Base-by-base conservation (phyloP, 441 rosid genomes). In the Sinapis alba region DNA sequence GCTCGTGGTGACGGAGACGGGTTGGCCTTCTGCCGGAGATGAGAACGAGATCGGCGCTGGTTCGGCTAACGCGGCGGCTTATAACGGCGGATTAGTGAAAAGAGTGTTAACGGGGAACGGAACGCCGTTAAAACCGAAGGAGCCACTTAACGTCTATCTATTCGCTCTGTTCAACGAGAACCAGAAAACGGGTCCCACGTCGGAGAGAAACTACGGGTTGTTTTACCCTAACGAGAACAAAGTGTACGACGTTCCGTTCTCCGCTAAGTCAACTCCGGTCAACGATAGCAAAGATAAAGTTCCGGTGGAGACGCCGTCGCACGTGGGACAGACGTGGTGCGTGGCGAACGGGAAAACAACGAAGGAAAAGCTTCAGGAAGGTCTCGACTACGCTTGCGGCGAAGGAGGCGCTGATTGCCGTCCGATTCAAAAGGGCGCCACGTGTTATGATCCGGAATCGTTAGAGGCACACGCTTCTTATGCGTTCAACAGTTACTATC, bases 1-100 rank as follows among this genome's bases (percentile, higher is more conserved):
- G 78, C 26, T 87, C 10, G 85, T 77, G 26, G 89, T 89, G 56
- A 77, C 86, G 28, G 94, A 89, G 78, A 89, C 91, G 0, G 94
- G 94, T 1, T 89, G 91, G 94, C 94, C 94, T 5, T 89, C 91
- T 0, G 72, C 74, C 13, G 94, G 94, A 1, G 94, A 87, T 15
- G 58, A 80, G 74, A 80, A 81, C 4, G 94, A 89, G 73, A 34
- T 78, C 32, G 94, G 94, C 2, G 84, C 89, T 0, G 76, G 89
- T 5, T 24, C 60, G 4, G 84, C 51, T 2, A 89, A 87, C 76
- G 94, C 90, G 54, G 94, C 85, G 51, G 58, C 91, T 6, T 89
- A 89, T 34, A 89, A 89, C 51, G 86, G 89, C 1, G 87, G 88
- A 2, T 73, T 89, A n/a, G 85, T 89, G 13, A 79, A 65, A 3